Percentiles rank a stretch among this genome's conserved stretches.
phyloP scores from a whole-genome alignment of 2,329 filamentous ascomycete genomes.

The Aspergillus tubingensis region DNA sequence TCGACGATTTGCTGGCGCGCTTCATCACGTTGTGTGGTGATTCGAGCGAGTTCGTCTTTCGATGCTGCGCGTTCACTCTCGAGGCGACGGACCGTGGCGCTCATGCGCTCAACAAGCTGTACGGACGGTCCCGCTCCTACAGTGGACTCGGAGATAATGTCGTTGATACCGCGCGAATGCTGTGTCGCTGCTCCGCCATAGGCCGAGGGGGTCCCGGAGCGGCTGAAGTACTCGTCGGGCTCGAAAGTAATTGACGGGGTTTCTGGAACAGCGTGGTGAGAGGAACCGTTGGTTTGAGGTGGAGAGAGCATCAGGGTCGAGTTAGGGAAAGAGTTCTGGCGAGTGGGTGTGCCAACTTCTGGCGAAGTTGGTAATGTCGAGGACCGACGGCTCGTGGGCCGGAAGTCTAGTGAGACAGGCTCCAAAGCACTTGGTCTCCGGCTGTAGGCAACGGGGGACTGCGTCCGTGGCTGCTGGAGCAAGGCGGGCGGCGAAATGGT shows the following conservation, averaged over 20 bases:
- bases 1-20: constrained; percentile 87
- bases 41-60: constrained; percentile 79
- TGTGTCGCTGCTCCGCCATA: constrained; percentile 40
- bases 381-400: constrained; percentile 43
- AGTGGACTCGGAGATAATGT: constrained; percentile 86
- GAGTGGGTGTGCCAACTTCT: constrained; percentile 43
- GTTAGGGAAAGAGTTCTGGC: constrained; percentile 50
- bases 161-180: constrained; percentile 66
- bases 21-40: constrained; percentile 86
- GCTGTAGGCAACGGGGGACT: constrained; percentile 45
- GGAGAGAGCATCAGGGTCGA: constrained; percentile 34
- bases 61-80: constrained; percentile 89
- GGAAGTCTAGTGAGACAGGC: constrained; percentile 42
- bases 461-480: constrained; percentile 40
- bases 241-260: constrained; percentile 49
- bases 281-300: constrained; percentile 26
- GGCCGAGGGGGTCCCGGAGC: constrained; percentile 40
- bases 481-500: constrained; percentile 36
- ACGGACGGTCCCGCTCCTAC: constrained; percentile 89
- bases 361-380: constrained; percentile 41
- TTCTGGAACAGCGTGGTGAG: constrained; percentile 29
- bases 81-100: constrained; percentile 82
- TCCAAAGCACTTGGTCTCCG: constrained; percentile 43
- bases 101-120: constrained; percentile 95
- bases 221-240: constrained; percentile 48